Base-by-base conservation (phyloP, 345 rosid genomes). In the Eucalyptus cloeziana region DNA sequence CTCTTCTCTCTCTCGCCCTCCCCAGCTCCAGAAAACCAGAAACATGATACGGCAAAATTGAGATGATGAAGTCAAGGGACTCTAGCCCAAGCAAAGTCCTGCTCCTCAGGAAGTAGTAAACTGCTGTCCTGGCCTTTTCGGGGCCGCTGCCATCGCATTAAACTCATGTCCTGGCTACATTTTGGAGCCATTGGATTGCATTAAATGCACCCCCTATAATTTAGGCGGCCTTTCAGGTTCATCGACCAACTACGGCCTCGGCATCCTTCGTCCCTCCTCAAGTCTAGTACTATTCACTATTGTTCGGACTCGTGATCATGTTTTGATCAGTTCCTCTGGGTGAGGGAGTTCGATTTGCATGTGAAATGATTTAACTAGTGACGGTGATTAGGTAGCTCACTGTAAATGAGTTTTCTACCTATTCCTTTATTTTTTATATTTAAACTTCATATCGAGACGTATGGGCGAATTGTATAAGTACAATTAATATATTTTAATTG, bases 361-460 rank as follows among this genome's bases (percentile, higher is more conserved):
- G 83, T 21, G 47, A 76, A 37, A 12, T 37, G 83, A 37, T 76
- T 37, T 76, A 15, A 24, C 30, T 40, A 10, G 9, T 10, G 5
- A 44, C 2, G 47, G 25, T 40, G 44, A 71, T 71, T 33, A 4
- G 81, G 25, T 33, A 17, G 44, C 27, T 5, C 83, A 37, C 44
- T 33, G 27, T 3, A 17, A 21, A 10, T 6, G 83, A 76, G 47
- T 21, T 40, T 76, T 30, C 33, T 6, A 62, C 2, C 7, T 62
- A 3, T 33, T 10, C 13, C 7, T 56, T 24, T 10, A 6, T 5
- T 24, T 56, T 56, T 10, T 9, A 2, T 56, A 10, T 19, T 69
- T 9, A 4, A 3, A 19, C 22, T 71, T 5, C 14, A 11, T 19
- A 24, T 71, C 3, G 8, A 19, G 45, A 71, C 0, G 0, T 0